A percentile compares a stretch with the other conserved stretches of the same genome.
Evolutionary conservation across 257 asterid species (phyloP).

Genomic region (Eustoma russellianum): DNA sequence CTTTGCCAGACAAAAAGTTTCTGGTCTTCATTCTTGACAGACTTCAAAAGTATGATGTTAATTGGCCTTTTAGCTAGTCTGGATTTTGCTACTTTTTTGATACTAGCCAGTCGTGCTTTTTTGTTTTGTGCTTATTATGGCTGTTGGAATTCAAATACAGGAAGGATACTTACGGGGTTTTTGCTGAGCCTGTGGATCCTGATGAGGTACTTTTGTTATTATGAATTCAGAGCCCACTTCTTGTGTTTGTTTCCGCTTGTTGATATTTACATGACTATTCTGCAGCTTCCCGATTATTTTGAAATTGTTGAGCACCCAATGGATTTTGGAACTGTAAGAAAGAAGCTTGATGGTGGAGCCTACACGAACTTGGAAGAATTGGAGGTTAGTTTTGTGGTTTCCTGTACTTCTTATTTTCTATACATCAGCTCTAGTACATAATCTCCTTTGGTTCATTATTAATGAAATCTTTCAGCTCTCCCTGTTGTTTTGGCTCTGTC

Average conservation of each 20-base stretch:
- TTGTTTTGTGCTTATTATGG: slow-evolving; percentile 7
- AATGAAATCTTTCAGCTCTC: too few species aligned
- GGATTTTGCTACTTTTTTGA: slow-evolving; percentile 10
- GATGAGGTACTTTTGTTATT: slow-evolving; percentile 47
- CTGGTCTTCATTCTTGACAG: slow-evolving; percentile 94
- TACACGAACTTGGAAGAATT: slow-evolving; percentile 62
- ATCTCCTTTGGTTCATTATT: too few species aligned
- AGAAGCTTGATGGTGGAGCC: slow-evolving; percentile 54
- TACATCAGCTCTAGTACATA: too few species aligned
- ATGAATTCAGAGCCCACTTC: slow-evolving; percentile 7
- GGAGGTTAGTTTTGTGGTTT: slow-evolving; percentile 55
- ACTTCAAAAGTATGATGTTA: slow-evolving; percentile 82
- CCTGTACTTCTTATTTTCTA: too few species aligned
- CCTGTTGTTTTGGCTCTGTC: too few species aligned
- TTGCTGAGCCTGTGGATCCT: slow-evolving; percentile 90
- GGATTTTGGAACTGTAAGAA: slow-evolving; percentile 92
- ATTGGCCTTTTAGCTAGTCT: slow-evolving; percentile 17
- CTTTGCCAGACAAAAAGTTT: slow-evolving; percentile 98
- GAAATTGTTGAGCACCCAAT: slow-evolving; percentile 78
- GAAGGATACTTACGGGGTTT: slow-evolving; percentile 91
- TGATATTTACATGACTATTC: slow-evolving; percentile 14
- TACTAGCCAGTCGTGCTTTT: slow-evolving; percentile 18
- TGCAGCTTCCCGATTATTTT: slow-evolving; percentile 97
- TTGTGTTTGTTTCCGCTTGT: slow-evolving; percentile 11
- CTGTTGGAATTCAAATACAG: slow-evolving; percentile 33